Conservation (phyloP, 2,329 filamentous ascomycete species). For the Bipolaris gigantea region DNA sequence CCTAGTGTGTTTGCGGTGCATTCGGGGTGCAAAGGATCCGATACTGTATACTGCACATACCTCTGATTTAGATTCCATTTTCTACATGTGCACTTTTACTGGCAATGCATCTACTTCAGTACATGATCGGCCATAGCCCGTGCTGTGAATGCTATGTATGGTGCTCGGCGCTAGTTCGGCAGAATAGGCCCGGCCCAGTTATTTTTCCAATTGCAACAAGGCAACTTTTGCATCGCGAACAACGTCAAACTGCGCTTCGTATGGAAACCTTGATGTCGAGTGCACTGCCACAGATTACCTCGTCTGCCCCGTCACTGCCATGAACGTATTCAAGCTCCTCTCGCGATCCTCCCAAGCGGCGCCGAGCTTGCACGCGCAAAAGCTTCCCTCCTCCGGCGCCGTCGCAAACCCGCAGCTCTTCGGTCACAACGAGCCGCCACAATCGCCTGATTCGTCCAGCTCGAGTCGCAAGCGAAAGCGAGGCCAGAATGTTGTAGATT, state of each 20-base stretch:
- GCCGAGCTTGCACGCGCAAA: constrained; percentile 45
- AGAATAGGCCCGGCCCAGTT: constrained; percentile 21
- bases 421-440: constrained; percentile 46
- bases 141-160: constrained; percentile 3
- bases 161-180: constrained; percentile 23
- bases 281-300: not conserved
- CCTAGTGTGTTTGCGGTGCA: constrained; percentile 25
- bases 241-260: not conserved
- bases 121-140: not conserved
- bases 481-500: constrained; percentile 23
- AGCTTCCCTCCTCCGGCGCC: constrained; percentile 66
- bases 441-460: constrained; percentile 37
- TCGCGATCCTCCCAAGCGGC: constrained; percentile 68
- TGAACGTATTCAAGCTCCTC: constrained; percentile 75
- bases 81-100: constrained; percentile 36
- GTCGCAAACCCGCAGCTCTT: constrained; percentile 70
- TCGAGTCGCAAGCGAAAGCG: constrained; percentile 50
- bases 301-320: constrained; percentile 33
- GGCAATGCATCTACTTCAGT: constrained; percentile 27
- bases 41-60: constrained; percentile 48
- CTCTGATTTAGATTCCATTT: constrained; percentile 45
- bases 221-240: constrained; percentile 22
- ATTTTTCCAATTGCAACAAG: constrained; percentile 22
- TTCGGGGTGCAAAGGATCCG: constrained; percentile 18
- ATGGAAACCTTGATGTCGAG: constrained; percentile 1